Evolutionary conservation across 495 filamentous ascomycete genomes (phyloP).

Genomic region (Letharia columbiana): DNA sequence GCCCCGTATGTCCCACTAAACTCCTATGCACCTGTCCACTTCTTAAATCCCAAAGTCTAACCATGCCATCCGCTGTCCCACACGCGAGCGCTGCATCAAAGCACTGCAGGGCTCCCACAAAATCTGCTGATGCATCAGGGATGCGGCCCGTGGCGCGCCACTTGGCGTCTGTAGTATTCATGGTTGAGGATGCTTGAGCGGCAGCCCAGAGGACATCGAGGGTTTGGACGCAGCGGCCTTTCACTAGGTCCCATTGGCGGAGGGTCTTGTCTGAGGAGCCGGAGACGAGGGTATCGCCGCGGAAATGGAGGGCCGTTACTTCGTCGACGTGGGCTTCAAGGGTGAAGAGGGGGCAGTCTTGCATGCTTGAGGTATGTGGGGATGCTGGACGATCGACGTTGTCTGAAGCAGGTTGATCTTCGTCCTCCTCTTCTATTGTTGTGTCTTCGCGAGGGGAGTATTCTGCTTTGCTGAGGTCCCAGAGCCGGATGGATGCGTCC

Average conservation of each 20-base stretch:
- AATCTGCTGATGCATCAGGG: constrained; percentile 68
- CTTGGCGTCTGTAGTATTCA: constrained; percentile 42
- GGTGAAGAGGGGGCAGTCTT: constrained; percentile 78
- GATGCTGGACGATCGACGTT: constrained; percentile 41
- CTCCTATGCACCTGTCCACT: constrained; percentile 95
- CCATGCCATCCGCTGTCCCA: constrained; percentile 96
- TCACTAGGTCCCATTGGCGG: constrained; percentile 93
- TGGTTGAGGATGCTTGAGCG: constrained; percentile 71
- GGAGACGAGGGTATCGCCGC: constrained; percentile 80
- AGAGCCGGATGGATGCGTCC: constrained; percentile 90
- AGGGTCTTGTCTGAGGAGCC: constrained; percentile 96
- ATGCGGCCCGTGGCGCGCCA: constrained; percentile 49
- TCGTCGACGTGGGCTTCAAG: constrained; percentile 88
- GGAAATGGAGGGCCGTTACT: constrained; percentile 88
- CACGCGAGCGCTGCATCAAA: constrained; percentile 98
- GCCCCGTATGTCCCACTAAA: constrained; percentile 91
- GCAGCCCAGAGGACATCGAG: constrained; percentile 98
- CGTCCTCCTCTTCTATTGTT: constrained; percentile 50
- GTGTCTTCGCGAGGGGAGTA: constrained; percentile 27
- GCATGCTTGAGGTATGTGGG: constrained; percentile 62
- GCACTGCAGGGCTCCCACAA: constrained; percentile 90
- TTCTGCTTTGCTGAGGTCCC: constrained; percentile 75
- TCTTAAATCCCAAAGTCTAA: constrained; percentile 91
- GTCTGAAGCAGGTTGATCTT: constrained; percentile 54
- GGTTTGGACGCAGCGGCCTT: constrained; percentile 92